These are phyloP conservation scores for Nannochloropsis gaditana DNA, from an alignment of 108 stramenopile species.

Conservation along the genomic window DNA sequence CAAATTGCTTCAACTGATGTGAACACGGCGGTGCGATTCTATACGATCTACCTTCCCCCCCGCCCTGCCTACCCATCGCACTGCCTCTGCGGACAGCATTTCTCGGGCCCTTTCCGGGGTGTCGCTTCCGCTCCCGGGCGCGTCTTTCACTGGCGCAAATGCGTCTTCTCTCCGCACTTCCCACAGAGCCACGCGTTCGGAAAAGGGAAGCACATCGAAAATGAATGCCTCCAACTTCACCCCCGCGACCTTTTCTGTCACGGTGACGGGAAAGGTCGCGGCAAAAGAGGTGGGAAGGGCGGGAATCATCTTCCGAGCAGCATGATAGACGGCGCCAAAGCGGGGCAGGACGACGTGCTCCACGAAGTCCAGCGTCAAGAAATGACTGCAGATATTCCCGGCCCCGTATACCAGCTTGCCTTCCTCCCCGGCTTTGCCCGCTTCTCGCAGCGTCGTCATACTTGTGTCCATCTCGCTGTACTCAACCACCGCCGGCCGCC, in stretches of 20 bases:
- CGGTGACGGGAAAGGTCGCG: conserved; percentile 47
- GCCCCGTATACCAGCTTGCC: conserved; percentile 75
- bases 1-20: too few species aligned
- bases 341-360: conserved; percentile 62
- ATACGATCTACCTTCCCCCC: conserved; percentile 41
- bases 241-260: conserved; percentile 68
- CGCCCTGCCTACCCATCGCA: conserved; percentile 49
- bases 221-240: conserved; percentile 97
- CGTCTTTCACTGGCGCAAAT: conserved; percentile 97
- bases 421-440: conserved; percentile 19
- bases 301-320: conserved; percentile 93
- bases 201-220: conserved; percentile 92
- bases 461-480: conserved; percentile 36
- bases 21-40: too few species aligned
- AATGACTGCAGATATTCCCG: conserved; percentile 98
- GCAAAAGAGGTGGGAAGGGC: conserved; percentile 50
- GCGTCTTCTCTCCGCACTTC: conserved; percentile 82
- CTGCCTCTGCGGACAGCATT: conserved; percentile 34
- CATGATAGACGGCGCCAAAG: conserved; percentile 78
- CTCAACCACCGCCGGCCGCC: conserved; percentile 41
- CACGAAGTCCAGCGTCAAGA: conserved; percentile 82
- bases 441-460: neutral
- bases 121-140: conserved; percentile 49
- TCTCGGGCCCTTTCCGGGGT: conserved; percentile 58
- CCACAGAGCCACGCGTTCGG: conserved; percentile 71